A percentile compares a stretch with the other conserved stretches of the same genome.
Conservation (phyloP, 208 protist genomes). For the Leptomonas pyrrhocoris region DNA sequence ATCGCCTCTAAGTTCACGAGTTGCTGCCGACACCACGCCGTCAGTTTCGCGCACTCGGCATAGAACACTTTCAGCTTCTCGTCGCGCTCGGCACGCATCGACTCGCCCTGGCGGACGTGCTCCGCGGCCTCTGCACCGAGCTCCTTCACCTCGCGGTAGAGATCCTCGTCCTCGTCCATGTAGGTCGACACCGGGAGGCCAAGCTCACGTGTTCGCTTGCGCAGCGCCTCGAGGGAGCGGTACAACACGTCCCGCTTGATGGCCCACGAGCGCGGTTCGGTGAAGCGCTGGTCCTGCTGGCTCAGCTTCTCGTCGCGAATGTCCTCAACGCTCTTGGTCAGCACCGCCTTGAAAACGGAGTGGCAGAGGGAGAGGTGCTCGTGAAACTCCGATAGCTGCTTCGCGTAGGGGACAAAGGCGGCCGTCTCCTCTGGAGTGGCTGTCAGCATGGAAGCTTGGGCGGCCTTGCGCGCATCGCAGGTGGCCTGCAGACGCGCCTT, state of each 20-base stretch:
- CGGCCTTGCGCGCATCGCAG: not conserved
- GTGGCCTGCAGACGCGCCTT: constrained; percentile 36
- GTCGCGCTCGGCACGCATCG: constrained; percentile 40
- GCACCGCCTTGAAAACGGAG: constrained; percentile 46
- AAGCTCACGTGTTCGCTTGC: constrained; percentile 25
- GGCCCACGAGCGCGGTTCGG: constrained; percentile 42
- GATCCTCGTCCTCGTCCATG: constrained; percentile 36
- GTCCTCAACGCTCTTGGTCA: constrained; percentile 45
- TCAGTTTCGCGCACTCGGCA: constrained; percentile 66
- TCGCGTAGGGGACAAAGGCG: constrained; percentile 35
- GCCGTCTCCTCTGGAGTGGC: constrained; percentile 18
- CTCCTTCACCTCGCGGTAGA: constrained; percentile 45
- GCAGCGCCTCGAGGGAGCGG: constrained; percentile 28
- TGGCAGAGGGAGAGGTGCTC: constrained; percentile 52
- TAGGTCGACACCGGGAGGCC: constrained; percentile 18
- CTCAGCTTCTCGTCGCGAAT: constrained; percentile 54
- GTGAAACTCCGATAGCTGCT: constrained; percentile 56
- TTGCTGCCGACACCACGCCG: constrained; percentile 87
- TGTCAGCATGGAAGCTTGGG: not conserved
- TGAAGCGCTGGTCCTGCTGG: constrained; percentile 53
- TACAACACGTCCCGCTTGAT: constrained; percentile 35
- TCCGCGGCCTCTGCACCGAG: constrained; percentile 42
- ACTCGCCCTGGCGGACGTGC: constrained; percentile 39
- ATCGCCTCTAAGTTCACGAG: constrained; percentile 85
- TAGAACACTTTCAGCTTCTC: constrained; percentile 50